Base-by-base conservation (phyloP, 768 basidiomycete genomes). In the Lactifluus piperatus region DNA sequence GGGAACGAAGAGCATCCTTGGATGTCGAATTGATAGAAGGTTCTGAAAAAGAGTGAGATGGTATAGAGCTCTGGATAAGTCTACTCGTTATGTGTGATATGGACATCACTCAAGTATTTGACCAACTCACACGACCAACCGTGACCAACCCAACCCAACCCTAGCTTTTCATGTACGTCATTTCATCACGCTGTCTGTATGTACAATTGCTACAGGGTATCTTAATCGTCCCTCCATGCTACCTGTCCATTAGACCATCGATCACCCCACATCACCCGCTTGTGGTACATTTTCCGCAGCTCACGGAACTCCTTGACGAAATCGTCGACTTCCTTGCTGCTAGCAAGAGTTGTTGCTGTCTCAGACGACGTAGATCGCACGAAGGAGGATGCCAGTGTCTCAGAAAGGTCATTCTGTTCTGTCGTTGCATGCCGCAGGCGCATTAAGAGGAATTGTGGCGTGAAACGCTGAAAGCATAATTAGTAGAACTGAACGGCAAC, bases 261-360 rank as follows among this genome's bases (percentile, higher is more conserved):
- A 68, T 93, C 89, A 18, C 84, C 82, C 89, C 91, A 97, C 69
- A 95, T 85, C 2, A 84, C 85, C 18, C 94, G 79, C 72, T 95
- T 97, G 71, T 98, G 94, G 71, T 93, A 97, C n/a, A 79, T 78
- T 73, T 91, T 94, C 64, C 95, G 75, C 41, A 84, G 70, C 52
- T 93, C 91, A 68, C 86, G 91, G 74, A 94, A 97, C 65, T 91
- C 84, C 66, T 77, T 84, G 53, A 97, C 81, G 64, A 97, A 98
- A 45, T 86, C 83, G 59, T 97, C 94, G 24, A 94, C 80, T 34
- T 89, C 88, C 64, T 76, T 76, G 41, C 70, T 69, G 30, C 74
- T 70, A 9, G 65, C 34, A 7, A 50, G 37, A 0, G 59, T 52
- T 13, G 62, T 52, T 14, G 67, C 48, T 2, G 57, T 57, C 30